Conservation (phyloP, 202 grass and related monocot genomes). For the Dendrocalamus latiflorus region DNA sequence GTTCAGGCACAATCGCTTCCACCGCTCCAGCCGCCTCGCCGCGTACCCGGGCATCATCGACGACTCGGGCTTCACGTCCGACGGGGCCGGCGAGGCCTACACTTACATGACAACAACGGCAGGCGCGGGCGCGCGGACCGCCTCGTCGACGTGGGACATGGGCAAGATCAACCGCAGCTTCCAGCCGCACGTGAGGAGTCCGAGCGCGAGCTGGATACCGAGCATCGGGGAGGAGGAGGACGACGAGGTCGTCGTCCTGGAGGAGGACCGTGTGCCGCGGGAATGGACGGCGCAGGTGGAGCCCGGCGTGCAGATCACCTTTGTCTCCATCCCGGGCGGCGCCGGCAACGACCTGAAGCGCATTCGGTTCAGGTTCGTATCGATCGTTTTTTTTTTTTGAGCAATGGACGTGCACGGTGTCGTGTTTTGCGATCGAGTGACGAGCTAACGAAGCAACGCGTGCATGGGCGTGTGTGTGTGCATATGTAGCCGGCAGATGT, state of each 20-base stretch:
- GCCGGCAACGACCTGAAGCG: constrained; percentile 95
- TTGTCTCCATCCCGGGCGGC: constrained; percentile 80
- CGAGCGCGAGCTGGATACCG: constrained; percentile 41
- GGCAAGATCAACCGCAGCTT: constrained; percentile 34
- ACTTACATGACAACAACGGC: constrained; percentile 30
- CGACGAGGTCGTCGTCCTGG: constrained; percentile 45
- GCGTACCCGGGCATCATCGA: constrained; percentile 63
- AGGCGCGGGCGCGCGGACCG: constrained; percentile 12
- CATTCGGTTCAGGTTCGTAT: constrained; percentile 76
- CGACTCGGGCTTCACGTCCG: constrained; percentile 52
- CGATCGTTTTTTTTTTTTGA: background rate
- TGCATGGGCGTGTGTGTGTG: background rate
- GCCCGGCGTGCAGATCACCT: constrained; percentile 95
- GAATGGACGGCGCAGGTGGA: constrained; percentile 98
- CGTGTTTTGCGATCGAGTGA: background rate
- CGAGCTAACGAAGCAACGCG: background rate
- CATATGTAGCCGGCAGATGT: constrained; percentile 72
- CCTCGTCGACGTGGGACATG: constrained; percentile 56
- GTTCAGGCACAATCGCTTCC: constrained; percentile 51
- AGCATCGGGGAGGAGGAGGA: constrained; percentile 33
- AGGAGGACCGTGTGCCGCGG: constrained; percentile 71
- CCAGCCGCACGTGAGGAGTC: constrained; percentile 41
- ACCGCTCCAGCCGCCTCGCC: constrained; percentile 44
- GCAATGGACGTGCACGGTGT: background rate
- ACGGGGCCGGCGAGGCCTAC: constrained; percentile 50